A percentile compares a stretch with the other conserved stretches of the same genome.
Evolutionary conservation across 345 rosid species (phyloP).

Genomic region (Melaleuca alternifolia): DNA sequence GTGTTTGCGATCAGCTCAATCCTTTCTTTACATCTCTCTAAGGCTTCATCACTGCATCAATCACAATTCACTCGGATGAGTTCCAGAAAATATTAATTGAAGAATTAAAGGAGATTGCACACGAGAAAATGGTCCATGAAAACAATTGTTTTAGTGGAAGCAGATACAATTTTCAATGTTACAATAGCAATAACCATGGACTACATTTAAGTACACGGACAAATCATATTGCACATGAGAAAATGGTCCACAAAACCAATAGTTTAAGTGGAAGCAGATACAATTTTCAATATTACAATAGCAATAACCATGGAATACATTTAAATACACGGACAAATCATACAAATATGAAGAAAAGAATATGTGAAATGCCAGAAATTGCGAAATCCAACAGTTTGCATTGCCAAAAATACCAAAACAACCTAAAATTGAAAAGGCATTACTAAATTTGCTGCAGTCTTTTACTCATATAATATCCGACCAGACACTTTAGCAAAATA

Average conservation of each 20-base stretch:
- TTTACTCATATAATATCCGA: background rate
- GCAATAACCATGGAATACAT: background rate
- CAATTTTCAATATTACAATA: background rate
- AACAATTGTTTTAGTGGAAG: background rate
- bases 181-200: background rate
- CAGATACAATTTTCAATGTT: background rate
- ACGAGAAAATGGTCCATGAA: background rate
- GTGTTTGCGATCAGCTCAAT: constrained; percentile 76
- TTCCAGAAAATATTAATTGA: background rate
- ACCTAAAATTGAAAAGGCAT: background rate
- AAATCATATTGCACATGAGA: background rate
- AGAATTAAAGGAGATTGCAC: background rate
- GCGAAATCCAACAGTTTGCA: background rate
- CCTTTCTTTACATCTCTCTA: constrained; percentile 56
- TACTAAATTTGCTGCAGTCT: background rate
- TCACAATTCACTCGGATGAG: background rate
- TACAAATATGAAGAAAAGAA: background rate
- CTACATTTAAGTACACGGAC: too few relatives aligned
- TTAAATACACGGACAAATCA: background rate
- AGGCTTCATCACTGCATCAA: constrained; percentile 43
- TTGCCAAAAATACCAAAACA: background rate
- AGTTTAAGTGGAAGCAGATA: background rate
- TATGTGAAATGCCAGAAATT: background rate
- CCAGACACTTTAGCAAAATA: background rate
- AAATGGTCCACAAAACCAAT: background rate